Base-by-base conservation (phyloP, 331 rosid species). In the Malus hybrid region DNA sequence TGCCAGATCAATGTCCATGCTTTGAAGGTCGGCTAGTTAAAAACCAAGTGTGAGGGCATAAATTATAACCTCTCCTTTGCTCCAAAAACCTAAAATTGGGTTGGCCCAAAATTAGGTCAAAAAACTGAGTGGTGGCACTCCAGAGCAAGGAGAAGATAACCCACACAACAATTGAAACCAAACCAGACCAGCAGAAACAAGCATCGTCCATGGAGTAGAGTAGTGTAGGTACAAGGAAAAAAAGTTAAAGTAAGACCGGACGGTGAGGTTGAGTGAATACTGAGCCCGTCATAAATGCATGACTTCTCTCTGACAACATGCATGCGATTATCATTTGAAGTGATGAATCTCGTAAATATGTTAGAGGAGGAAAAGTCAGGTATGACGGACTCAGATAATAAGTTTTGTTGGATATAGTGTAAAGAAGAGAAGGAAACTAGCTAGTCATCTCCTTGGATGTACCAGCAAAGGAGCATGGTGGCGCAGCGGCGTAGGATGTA, bases 381-480 rank as follows among this genome's bases (percentile, higher is more conserved):
- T 8, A 65, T 63, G 22, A 32, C 15, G 22, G 69, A 6, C 15
- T 31, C 44, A 32, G 1, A 64, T 42, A 64, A 32, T 15, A 31
- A 15, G 22, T 63, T 28, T 13, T 3, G 11, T 7, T 28, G 67
- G 32, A 27, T 63, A 65, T 0, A 4, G 15, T n/a, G 68, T 13
- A 14, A 15, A 46, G 67, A 33, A 33, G 65, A 54, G n/a, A 7
- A 13, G 60, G 36, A 6, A 12, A 29, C 18, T 71, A 66, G 28
- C 64, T 80, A 89, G 13, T 92, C 97, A 39, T 95, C 99, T 85
- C 97, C 97, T 28, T 90, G 91, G 70, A 95, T 88, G 76, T 92
- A 95, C 93, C 96, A 95, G 80, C 99, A 95, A 18, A 90, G 93
- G 52, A 95, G 97, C 96, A 92, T 89, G 80, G 97, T 92, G 75